A percentile compares a stretch with the other conserved stretches of the same genome.
Conservation (phyloP, 306 rosid genomes). For the Vigna mungo region DNA sequence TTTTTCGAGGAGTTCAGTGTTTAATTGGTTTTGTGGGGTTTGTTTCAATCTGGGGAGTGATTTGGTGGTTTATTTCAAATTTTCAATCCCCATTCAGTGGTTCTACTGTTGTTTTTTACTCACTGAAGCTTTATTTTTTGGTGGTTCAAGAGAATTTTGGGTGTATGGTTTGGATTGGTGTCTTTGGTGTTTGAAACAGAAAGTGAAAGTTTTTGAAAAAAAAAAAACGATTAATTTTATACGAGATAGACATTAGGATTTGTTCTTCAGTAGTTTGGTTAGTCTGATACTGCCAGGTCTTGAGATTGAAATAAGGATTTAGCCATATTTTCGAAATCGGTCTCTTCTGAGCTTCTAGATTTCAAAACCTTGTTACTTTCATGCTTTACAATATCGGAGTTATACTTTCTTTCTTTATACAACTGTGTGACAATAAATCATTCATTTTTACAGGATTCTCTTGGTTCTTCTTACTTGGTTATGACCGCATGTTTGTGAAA, state of each 20-base stretch:
- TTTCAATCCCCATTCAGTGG: neutral
- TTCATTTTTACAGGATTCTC: neutral
- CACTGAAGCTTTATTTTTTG: neutral
- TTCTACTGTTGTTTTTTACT: slow-evolving; percentile 34
- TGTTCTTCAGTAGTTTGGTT: slow-evolving; percentile 36
- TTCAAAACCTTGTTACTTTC: slow-evolving; percentile 8
- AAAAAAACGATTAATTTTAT: neutral
- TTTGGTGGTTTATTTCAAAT: slow-evolving; percentile 14
- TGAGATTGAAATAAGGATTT: slow-evolving; percentile 21
- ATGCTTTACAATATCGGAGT: neutral
- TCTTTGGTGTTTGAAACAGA: neutral
- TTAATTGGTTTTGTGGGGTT: slow-evolving; percentile 19
- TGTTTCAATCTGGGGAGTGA: slow-evolving; percentile 30
- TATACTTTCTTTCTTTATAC: neutral
- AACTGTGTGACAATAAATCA: neutral
- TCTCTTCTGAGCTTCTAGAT: slow-evolving; percentile 15
- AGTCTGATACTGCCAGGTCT: slow-evolving; percentile 11
- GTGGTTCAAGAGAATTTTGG: slow-evolving; percentile 25
- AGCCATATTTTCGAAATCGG: neutral
- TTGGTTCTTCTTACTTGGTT: slow-evolving; percentile 25
- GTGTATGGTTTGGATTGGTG: slow-evolving; percentile 5
- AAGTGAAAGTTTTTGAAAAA: slow-evolving; percentile 4
- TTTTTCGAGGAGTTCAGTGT: slow-evolving; percentile 7
- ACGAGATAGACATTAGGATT: neutral
- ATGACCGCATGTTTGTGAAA: slow-evolving; percentile 1